Conservation (phyloP, 495 filamentous ascomycete genomes). For the Neurospora sp. region DNA sequence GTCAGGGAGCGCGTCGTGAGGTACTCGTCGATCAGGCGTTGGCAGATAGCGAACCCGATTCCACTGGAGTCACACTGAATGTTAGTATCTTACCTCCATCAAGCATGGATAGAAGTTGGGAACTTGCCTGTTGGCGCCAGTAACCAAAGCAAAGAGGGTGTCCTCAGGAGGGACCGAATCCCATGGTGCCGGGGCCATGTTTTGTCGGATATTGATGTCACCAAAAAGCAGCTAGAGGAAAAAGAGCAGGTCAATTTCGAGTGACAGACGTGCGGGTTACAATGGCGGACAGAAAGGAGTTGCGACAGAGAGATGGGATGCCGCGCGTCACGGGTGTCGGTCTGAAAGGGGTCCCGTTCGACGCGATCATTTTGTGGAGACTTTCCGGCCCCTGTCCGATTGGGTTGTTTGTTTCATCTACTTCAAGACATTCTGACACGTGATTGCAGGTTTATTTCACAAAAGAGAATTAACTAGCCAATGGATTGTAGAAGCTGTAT, state of each 20-base stretch:
- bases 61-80: slow-evolving; percentile 46
- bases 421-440: background rate
- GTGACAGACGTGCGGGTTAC: background rate
- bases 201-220: background rate
- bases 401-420: background rate
- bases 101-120: background rate
- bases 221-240: no score
- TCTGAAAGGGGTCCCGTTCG: background rate
- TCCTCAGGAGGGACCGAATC: slow-evolving; percentile 35
- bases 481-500: background rate
- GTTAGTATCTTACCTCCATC: slow-evolving; percentile 6
- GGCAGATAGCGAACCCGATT: slow-evolving; percentile 77
- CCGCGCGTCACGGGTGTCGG: background rate
- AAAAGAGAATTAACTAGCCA: background rate
- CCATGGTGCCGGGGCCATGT: slow-evolving; percentile 42
- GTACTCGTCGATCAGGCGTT: slow-evolving; percentile 88
- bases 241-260: background rate
- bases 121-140: slow-evolving; percentile 63
- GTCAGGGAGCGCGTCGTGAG: slow-evolving; percentile 51
- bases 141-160: slow-evolving; percentile 49
- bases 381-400: background rate
- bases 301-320: background rate
- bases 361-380: background rate
- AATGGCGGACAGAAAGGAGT: background rate
- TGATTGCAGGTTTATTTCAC: background rate